phyloP scores from a whole-genome alignment of 345 rosid species.

The Litchi chinensis region DNA sequence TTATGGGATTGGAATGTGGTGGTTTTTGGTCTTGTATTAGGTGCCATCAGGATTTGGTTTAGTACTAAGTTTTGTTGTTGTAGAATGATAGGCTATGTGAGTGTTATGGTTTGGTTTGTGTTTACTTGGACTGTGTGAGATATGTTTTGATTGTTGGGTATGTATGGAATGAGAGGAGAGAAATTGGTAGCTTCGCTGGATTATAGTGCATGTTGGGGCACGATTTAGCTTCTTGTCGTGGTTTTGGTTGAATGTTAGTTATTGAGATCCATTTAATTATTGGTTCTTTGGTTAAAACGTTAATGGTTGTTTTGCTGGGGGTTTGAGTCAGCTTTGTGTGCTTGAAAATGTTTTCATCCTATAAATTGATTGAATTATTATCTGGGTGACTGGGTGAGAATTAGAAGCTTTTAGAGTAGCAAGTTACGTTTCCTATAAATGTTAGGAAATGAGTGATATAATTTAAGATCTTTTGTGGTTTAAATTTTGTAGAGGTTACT shows the following conservation, averaged over 20 bases:
- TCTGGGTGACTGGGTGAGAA: neutral
- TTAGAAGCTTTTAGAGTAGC: neutral
- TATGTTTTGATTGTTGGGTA: neutral
- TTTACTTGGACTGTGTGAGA: neutral
- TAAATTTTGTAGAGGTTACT: neutral
- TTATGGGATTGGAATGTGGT: neutral
- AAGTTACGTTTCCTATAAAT: neutral
- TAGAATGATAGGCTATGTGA: neutral
- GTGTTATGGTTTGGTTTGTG: constrained; percentile 1
- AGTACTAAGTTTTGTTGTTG: neutral
- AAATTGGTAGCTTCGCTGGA: neutral
- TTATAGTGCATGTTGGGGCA: neutral
- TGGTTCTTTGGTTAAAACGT: neutral
- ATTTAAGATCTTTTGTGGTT: no score
- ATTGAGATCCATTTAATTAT: neutral
- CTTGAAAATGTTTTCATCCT: neutral
- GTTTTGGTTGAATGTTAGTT: neutral
- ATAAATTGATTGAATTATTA: neutral
- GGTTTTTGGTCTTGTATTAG: no score
- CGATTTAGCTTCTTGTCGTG: no score
- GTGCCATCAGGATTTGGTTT: neutral
- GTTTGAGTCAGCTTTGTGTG: neutral
- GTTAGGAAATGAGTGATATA: neutral
- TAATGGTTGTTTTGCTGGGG: neutral
- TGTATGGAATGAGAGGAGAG: neutral